Evolutionary conservation across 768 basidiomycete genomes (phyloP), one percentile per base, ranked within the genome.

Genomic region (Lactarius tabidus): DNA sequence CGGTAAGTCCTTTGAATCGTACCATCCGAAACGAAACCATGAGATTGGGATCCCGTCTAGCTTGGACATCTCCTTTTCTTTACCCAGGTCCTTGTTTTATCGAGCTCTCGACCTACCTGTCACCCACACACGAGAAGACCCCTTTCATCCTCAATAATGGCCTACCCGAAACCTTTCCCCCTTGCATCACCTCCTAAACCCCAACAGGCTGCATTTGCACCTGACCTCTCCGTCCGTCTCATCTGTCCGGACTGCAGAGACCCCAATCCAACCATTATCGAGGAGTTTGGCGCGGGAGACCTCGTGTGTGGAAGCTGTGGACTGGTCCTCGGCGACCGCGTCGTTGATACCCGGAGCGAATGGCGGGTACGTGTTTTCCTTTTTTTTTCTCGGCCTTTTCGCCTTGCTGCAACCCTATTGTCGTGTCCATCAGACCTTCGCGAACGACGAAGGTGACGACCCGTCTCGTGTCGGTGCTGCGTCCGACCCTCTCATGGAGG

Each of bases 381-480:
- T 35, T 43, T 55, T 31, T 55, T n/a, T 62, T 33, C 61, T 66
- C 69, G 23, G 23, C 14, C 69, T 36, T 51, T 65, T 59, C 39
- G 52, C 59, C 63, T 64, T 57, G 64, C 67, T 68, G 66, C 60
- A 66, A 64, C 63, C 59, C 57, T 45, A 59, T 70, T 52, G 36
- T 70, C 59, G 70, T 73, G 62, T 71, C 52, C 17, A 68, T n/a
- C 79, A 98, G 91, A 98, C 97, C 67, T 99, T 99, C 77, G 97
- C 97, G 70, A 97, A 98, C 74, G 96, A 98, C 72, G 97, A 99
- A 81, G 95, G 96, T 67, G 96, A 98, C 75, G 97, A 99, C 75
- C 97, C 97, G 68, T 98, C 97, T 70, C 97, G 97, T 90, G 97
- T 99, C 71, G 97, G 97, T 79, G 95, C 93, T 61, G 94, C 95